phyloP scores from a whole-genome alignment of 176 grass and related monocot genomes.

The Ananas comosus region DNA sequence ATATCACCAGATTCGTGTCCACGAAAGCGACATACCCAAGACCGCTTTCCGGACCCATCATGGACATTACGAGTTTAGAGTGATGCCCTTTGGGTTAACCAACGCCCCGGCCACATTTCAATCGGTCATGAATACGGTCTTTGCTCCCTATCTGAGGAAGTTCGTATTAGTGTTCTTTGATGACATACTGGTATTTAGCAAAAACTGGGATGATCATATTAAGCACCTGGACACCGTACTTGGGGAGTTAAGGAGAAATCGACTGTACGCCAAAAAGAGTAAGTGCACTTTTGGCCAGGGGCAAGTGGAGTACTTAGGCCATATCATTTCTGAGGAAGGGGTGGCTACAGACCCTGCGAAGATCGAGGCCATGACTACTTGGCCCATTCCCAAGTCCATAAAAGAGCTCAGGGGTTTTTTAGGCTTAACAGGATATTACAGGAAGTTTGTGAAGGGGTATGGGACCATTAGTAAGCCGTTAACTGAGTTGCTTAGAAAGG shows the following conservation, averaged over 20 bases:
- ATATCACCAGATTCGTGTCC: not conserved
- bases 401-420: not conserved
- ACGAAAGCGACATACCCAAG: not conserved
- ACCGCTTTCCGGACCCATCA: not conserved
- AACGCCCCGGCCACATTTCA: conserved; percentile 3
- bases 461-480: not conserved
- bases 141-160: not conserved
- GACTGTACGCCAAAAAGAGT: not conserved
- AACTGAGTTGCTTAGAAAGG: not conserved
- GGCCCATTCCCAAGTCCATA: not conserved
- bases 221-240: not conserved
- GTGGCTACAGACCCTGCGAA: not conserved
- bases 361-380: not conserved
- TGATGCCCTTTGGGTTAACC: not conserved
- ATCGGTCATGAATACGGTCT: not conserved
- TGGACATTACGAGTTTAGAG: not conserved
- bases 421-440: not conserved
- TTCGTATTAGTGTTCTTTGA: not conserved
- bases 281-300: not conserved
- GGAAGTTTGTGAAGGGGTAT: not conserved
- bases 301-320: not conserved
- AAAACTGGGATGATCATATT: fast-evolving
- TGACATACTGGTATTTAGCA: not conserved
- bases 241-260: not conserved
- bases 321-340: not conserved